These are phyloP conservation scores for Colletotrichum kahawae DNA, from an alignment of 2,329 filamentous ascomycete species.

Conservation along the genomic window DNA sequence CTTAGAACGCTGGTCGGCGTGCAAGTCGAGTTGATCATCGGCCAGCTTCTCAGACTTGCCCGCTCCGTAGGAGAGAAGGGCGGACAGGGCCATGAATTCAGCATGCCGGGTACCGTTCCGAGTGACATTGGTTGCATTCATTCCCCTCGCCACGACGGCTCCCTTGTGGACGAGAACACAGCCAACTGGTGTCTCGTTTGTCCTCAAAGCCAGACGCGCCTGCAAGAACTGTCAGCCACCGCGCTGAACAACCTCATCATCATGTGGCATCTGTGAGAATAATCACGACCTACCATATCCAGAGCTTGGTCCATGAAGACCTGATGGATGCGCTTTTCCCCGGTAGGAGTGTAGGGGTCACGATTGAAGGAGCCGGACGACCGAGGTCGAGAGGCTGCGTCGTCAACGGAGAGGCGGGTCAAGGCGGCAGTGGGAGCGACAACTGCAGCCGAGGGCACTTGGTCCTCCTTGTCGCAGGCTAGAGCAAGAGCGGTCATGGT, in stretches of 20 bases:
- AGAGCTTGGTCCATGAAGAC: slow-evolving; percentile 85
- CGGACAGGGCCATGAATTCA: slow-evolving; percentile 85
- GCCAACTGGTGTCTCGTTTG: slow-evolving; percentile 94
- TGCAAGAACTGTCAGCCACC: slow-evolving; percentile 38
- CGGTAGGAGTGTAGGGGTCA: not conserved
- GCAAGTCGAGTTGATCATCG: not conserved
- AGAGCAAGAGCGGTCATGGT: not conserved
- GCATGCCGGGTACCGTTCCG: slow-evolving; percentile 93
- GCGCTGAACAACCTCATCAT: not conserved
- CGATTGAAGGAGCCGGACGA: not conserved
- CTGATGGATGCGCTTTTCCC: slow-evolving; percentile 50
- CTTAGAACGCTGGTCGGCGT: slow-evolving; percentile 24
- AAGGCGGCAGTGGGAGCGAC: slow-evolving; percentile 11
- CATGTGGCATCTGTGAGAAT: not conserved
- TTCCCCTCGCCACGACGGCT: slow-evolving; percentile 83
- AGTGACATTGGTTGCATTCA: slow-evolving; percentile 96
- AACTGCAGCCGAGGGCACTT: slow-evolving; percentile 19
- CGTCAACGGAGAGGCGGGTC: slow-evolving; percentile 24
- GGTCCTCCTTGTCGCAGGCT: slow-evolving; percentile 34
- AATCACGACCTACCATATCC: slow-evolving; percentile 71
- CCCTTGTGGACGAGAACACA: slow-evolving; percentile 88
- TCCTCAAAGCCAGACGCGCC: slow-evolving; percentile 84
- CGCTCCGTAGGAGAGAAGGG: slow-evolving; percentile 51
- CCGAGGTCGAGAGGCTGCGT: not conserved
- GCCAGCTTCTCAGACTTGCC: slow-evolving; percentile 17